Evolutionary conservation across 495 filamentous ascomycete species (phyloP).

Genomic region (Penicillium antarcticum): DNA sequence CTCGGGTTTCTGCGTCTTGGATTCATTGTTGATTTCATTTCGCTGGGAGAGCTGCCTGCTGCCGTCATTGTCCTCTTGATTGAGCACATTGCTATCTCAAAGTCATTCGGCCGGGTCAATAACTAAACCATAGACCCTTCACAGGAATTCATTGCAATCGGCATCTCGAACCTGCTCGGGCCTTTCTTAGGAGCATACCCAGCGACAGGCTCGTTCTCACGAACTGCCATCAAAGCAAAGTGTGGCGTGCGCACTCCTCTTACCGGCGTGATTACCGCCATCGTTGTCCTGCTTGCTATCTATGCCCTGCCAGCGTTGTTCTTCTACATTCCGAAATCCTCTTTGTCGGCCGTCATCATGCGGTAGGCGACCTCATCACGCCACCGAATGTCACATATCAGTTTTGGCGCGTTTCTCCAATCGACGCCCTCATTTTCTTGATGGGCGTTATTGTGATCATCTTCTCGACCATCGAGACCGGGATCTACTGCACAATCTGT

Average conservation of each 20-base stretch:
- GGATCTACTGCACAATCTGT: slow-evolving; percentile 79
- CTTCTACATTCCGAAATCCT: slow-evolving; percentile 83
- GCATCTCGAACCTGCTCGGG: slow-evolving; percentile 81
- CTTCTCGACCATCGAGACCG: slow-evolving; percentile 81
- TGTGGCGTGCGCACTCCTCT: slow-evolving; percentile 89
- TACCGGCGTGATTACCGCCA: slow-evolving; percentile 81
- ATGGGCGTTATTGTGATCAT: slow-evolving; percentile 86
- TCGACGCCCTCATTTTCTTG: slow-evolving; percentile 90
- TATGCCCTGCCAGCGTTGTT: slow-evolving; percentile 91
- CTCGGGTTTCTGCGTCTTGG: slow-evolving; percentile 77
- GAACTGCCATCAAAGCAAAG: slow-evolving; percentile 95
- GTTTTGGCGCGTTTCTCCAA: slow-evolving; percentile 89
- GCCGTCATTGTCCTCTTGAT: slow-evolving; percentile 88
- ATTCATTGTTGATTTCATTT: slow-evolving; percentile 92
- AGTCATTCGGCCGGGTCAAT: slow-evolving; percentile 91
- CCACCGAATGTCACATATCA: slow-evolving; percentile 86
- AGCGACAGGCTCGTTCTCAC: slow-evolving; percentile 90
- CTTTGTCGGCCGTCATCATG: slow-evolving; percentile 92
- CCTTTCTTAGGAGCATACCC: slow-evolving; percentile 92
- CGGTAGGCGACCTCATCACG: slow-evolving; percentile 89
- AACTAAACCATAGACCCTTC: slow-evolving; percentile 97
- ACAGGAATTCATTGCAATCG: slow-evolving; percentile 92
- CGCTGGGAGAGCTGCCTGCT: slow-evolving; percentile 63
- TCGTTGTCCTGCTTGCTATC: slow-evolving; percentile 88
- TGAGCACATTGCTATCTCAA: slow-evolving; percentile 93